Conservation (phyloP, 2,329 filamentous ascomycete genomes). For the Pseudopyrenochaeta lycopersici region DNA sequence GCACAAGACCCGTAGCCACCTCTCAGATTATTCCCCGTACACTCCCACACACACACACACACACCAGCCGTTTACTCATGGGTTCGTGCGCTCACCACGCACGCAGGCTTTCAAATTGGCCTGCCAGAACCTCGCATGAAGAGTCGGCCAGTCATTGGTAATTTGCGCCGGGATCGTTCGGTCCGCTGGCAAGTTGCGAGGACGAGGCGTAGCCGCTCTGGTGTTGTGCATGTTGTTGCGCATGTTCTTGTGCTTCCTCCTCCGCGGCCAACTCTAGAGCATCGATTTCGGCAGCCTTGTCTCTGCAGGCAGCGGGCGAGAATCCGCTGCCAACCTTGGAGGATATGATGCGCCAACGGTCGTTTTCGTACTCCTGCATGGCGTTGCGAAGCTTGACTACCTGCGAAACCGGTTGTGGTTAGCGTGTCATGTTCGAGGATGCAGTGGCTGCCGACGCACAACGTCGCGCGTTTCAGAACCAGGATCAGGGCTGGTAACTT, state of each 20-base stretch:
- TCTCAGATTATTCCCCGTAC: not conserved
- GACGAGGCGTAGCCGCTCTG: slow-evolving; percentile 43
- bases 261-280: slow-evolving; percentile 38
- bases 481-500: slow-evolving; percentile 50
- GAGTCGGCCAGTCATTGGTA: slow-evolving; percentile 49
- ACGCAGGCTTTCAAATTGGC: slow-evolving; percentile 36
- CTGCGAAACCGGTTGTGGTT: slow-evolving; percentile 58
- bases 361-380: slow-evolving; percentile 85
- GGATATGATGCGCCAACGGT: slow-evolving; percentile 91
- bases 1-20: slow-evolving; percentile 34
- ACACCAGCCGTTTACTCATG: slow-evolving; percentile 7
- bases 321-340: slow-evolving; percentile 92
- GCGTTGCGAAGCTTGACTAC: slow-evolving; percentile 79
- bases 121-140: slow-evolving; percentile 15
- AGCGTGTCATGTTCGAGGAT: slow-evolving; percentile 38
- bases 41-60: not conserved
- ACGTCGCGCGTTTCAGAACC: slow-evolving; percentile 47
- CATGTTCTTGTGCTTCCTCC: slow-evolving; percentile 29
- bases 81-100: slow-evolving; percentile 31
- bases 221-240: slow-evolving; percentile 37
- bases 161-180: slow-evolving; percentile 41
- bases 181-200: slow-evolving; percentile 36
- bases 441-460: slow-evolving; percentile 34
- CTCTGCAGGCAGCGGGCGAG: slow-evolving; percentile 85
- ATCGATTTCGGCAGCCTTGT: slow-evolving; percentile 73